Evolutionary conservation across 176 grass and related monocot species (phyloP), one percentile per base, ranked within the genome.

Genomic region (Phoenix dactylifera): DNA sequence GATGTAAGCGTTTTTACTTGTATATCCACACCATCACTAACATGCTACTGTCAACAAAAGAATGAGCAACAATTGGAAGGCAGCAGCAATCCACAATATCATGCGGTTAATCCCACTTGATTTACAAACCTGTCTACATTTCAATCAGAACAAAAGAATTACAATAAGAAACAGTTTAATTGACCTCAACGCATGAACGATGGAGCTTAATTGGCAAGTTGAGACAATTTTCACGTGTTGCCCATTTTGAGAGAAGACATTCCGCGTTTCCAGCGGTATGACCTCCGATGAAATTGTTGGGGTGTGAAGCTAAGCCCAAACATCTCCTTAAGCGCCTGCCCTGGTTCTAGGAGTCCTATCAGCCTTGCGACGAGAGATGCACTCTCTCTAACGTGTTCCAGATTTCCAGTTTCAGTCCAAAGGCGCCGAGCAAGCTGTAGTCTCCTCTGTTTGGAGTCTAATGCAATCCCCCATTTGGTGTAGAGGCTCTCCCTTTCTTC

Each of bases 351-450:
- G 66, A 97, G 84, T 51, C 84, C 93, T 18, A 97, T 85, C 50
- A 91, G 49, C 44, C 78, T 87, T 58, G 91, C 91, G 1, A 91
- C 84, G 10, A 91, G 78, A 12, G 84, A 82, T 16, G 93, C 93
- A 6, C 93, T 97, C 78, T 91, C 87, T 58, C 87, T 82, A 1
- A 88, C 76, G 76, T 97, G 93, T 74, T 97, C 93, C 5, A 88
- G 72, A 26, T 91, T 76, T 39, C 75, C 80, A 29, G 75, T 77
- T 50, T 97, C 73, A 0, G 87, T 85, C 93, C 93, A 97, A 9
- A 91, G 78, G 60, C 74, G 76, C 6, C 75, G 74, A 16, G 84
- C 80, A 1, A 97, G 70, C 73, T 88, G 87, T n/a, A 87, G 59
- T 12, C 75, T 77, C 69, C 93, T 79, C 77, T 83, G 83, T 60